These are phyloP conservation scores for Trichosporon coremiiforme DNA, from an alignment of 1,284 basidiomycete species.

Conservation along the genomic window DNA sequence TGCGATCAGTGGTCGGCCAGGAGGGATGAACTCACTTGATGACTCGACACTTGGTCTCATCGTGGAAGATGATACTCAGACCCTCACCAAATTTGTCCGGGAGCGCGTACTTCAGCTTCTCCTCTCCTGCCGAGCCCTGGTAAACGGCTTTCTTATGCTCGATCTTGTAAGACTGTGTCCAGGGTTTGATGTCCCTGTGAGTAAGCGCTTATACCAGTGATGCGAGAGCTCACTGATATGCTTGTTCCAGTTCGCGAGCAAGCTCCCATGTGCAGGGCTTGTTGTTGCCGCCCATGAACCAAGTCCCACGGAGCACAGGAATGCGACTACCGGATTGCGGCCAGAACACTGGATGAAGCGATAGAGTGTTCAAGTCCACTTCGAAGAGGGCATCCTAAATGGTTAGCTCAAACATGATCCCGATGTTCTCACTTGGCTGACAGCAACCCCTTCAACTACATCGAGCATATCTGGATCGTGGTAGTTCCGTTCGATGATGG, in stretches of 20 bases:
- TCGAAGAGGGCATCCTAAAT: slow-evolving; percentile 58
- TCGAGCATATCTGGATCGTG: slow-evolving; percentile 47
- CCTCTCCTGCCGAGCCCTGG: slow-evolving; percentile 59
- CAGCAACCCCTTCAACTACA: slow-evolving; percentile 50
- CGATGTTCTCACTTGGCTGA: slow-evolving; percentile 48
- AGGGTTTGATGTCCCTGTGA: slow-evolving; percentile 53
- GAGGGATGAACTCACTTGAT: slow-evolving; percentile 47
- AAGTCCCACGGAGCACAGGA: slow-evolving; percentile 59
- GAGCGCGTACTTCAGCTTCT: slow-evolving; percentile 60
- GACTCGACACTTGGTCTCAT: slow-evolving; percentile 58
- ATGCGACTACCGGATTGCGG: slow-evolving; percentile 58
- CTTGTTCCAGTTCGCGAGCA: slow-evolving; percentile 60
- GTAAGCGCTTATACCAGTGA: slow-evolving; percentile 6
- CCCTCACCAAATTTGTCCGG: slow-evolving; percentile 52
- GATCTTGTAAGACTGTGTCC: slow-evolving; percentile 56
- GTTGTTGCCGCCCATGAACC: slow-evolving; percentile 60
- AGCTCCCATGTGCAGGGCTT: slow-evolving; percentile 58
- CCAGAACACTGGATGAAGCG: slow-evolving; percentile 62
- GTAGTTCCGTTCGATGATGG: slow-evolving; percentile 40
- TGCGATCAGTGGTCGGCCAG: slow-evolving; percentile 31
- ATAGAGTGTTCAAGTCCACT: slow-evolving; percentile 47
- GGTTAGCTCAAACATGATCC: background rate
- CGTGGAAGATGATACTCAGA: slow-evolving; percentile 59
- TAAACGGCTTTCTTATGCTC: slow-evolving; percentile 60
- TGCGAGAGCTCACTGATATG: slow-evolving; percentile 50